Conservation (phyloP, 495 filamentous ascomycete species). For the Tirmania nivea region DNA sequence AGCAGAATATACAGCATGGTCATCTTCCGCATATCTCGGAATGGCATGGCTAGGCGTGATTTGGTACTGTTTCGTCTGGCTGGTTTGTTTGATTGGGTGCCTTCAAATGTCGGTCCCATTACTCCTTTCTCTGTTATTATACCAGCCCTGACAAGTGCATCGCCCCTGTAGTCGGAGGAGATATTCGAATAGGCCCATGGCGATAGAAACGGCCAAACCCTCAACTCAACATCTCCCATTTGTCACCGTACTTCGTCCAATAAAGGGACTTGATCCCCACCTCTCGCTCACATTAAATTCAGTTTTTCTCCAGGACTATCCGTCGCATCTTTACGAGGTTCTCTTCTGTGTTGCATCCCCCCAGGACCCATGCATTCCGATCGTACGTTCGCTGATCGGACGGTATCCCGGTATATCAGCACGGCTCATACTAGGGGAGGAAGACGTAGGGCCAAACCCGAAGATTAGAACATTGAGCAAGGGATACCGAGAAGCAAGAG, state of each 20-base stretch:
- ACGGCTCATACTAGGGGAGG: constrained; percentile 59
- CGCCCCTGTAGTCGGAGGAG: constrained; percentile 24
- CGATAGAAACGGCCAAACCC: constrained; percentile 1
- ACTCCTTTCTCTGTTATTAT: no score
- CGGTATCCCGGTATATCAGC: constrained; percentile 58
- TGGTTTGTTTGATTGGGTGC: constrained; percentile 36
- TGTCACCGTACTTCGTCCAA: constrained; percentile 76
- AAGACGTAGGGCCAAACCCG: constrained; percentile 90
- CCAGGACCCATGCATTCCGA: constrained; percentile 57
- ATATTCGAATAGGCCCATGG: constrained; percentile 23
- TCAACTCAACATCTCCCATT: constrained; percentile 32
- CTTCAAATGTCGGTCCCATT: constrained; percentile 34
- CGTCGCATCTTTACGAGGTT: constrained; percentile 51
- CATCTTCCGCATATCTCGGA: not conserved
- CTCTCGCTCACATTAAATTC: constrained; percentile 88
- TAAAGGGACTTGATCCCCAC: constrained; percentile 76
- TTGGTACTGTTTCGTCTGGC: constrained; percentile 36
- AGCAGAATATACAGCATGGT: not conserved
- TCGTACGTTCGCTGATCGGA: constrained; percentile 43
- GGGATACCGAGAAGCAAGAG: constrained; percentile 80
- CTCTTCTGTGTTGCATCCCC: constrained; percentile 60
- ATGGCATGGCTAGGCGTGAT: constrained; percentile 30
- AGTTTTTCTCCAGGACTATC: constrained; percentile 68
- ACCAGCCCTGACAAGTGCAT: not conserved
- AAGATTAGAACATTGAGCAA: constrained; percentile 96